Evolutionary conservation across 2,329 filamentous ascomycete species (phyloP), one percentile per base, ranked within the genome.

Genomic region (Didymella pinodella): DNA sequence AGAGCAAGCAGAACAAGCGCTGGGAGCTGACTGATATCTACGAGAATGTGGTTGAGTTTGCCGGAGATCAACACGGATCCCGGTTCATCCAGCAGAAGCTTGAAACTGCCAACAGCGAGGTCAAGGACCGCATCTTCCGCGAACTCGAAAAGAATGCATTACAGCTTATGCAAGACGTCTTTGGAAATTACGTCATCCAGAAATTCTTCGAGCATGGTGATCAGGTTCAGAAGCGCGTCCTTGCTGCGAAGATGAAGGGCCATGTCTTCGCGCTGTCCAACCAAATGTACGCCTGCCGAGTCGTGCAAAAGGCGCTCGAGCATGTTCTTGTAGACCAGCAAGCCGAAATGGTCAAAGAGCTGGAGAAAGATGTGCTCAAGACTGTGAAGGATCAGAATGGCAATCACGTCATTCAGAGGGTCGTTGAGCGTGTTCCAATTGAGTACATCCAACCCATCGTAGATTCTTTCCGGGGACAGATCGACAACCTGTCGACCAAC

Each of bases 101-200:
- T 3, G 91, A 95, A 76, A 90, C 88, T 1, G 95, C 95, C 54
- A 97, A 96, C 74, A 97, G 93, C 70, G 95, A 98, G 61, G 94
- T 97, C 73, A 98, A 97, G 78, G 92, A 96, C 31, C 88, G 89
- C 55, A 86, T 98, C 0, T 98, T 97, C 81, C 83, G 85, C 0
- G 95, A 98, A 76, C 92, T 99, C 45, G 86, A 91, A 67, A 86
- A 88, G 0, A 95, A 99, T 66, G 88, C 90, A 1, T 78, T 96
- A 29, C 92, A 94, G 71, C 81, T 99, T 47, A 97, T 97, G 92
- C 94, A 90, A 45, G 95, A 98, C 75, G 90, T 98, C 0, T 99
- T 97, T 73, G 95, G 95, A 53, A 99, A 99, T 77, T 99, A 98
- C 73, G 95, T 99, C 34, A 93, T 98, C 38, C 95, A 99, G 73